These are phyloP conservation scores for Phytophthora podocarpi DNA, from an alignment of 352 stramenopile genomes.

Conservation along the genomic window DNA sequence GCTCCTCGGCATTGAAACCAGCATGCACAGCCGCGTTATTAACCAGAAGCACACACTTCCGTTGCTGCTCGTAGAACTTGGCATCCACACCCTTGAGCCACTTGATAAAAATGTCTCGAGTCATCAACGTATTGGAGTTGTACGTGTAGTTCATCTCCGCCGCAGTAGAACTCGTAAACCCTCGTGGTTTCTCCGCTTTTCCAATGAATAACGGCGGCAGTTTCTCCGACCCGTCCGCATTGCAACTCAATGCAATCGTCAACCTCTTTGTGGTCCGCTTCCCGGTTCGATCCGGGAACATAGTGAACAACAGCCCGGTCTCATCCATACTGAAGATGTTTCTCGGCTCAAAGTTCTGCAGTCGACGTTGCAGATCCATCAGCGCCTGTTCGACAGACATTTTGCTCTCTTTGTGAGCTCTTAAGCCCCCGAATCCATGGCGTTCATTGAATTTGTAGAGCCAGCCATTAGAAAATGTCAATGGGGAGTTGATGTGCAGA, in stretches of 20 bases:
- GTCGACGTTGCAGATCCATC: slow-evolving; percentile 17
- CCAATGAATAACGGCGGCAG: slow-evolving; percentile 39
- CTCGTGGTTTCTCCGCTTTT: slow-evolving; percentile 35
- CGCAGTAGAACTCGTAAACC: slow-evolving; percentile 20
- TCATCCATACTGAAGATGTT: slow-evolving; percentile 39
- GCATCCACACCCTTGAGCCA: slow-evolving; percentile 37
- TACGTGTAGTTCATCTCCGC: slow-evolving; percentile 35
- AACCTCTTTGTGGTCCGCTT: slow-evolving; percentile 34
- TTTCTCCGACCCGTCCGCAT: slow-evolving; percentile 42
- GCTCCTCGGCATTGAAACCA: slow-evolving; percentile 14
- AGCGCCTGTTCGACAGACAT: not conserved
- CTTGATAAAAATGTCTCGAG: slow-evolving; percentile 33
- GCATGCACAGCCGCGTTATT: slow-evolving; percentile 35
- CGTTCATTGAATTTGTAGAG: slow-evolving; percentile 42
- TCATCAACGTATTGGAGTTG: slow-evolving; percentile 41
- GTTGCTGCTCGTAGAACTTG: slow-evolving; percentile 23
- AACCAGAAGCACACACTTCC: slow-evolving; percentile 34
- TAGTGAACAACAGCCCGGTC: slow-evolving; percentile 28
- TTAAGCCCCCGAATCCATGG: slow-evolving; percentile 25
- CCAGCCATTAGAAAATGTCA: slow-evolving; percentile 39
- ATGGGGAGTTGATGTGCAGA: slow-evolving; percentile 22
- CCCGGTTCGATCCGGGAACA: slow-evolving; percentile 25
- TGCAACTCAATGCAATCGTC: slow-evolving; percentile 32
- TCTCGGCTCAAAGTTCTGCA: slow-evolving; percentile 12
- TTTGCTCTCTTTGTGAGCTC: slow-evolving; percentile 12